phyloP scores from a whole-genome alignment of 2,329 filamentous ascomycete species.

The Aspergillus sergii region DNA sequence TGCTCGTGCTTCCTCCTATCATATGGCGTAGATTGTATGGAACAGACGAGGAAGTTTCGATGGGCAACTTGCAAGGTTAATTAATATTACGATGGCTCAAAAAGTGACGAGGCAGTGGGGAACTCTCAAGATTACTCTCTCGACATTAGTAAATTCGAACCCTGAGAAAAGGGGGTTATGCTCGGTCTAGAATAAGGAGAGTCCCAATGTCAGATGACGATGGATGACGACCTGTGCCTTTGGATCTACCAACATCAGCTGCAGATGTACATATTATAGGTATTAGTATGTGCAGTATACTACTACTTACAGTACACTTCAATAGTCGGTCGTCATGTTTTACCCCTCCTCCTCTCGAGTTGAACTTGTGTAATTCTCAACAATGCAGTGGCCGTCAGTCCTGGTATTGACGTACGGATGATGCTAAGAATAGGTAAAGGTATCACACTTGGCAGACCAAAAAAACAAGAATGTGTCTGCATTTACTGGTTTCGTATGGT shows the following conservation, averaged over 20 bases:
- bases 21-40: not conserved
- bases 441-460: not conserved
- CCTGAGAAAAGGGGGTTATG: slow-evolving; percentile 4
- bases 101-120: slow-evolving; percentile 3
- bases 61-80: not conserved
- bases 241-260: not conserved
- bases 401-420: slow-evolving; percentile 2
- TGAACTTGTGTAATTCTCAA: not conserved
- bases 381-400: not conserved
- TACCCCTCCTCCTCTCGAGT: not conserved
- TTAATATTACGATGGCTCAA: slow-evolving; percentile 4
- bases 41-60: not conserved
- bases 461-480: not conserved
- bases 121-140: not conserved
- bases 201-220: not conserved
- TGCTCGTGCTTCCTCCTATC: not conserved
- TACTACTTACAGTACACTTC: no score
- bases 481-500: not conserved
- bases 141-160: not conserved
- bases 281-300: no score
- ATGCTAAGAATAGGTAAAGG: slow-evolving; percentile 1
- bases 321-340: no score
- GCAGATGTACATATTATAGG: not conserved
- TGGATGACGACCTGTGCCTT: not conserved
- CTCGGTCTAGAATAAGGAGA: not conserved